Evolutionary conservation across 352 stramenopile genomes (phyloP).

Genomic region (Phytophthora podocarpi): DNA sequence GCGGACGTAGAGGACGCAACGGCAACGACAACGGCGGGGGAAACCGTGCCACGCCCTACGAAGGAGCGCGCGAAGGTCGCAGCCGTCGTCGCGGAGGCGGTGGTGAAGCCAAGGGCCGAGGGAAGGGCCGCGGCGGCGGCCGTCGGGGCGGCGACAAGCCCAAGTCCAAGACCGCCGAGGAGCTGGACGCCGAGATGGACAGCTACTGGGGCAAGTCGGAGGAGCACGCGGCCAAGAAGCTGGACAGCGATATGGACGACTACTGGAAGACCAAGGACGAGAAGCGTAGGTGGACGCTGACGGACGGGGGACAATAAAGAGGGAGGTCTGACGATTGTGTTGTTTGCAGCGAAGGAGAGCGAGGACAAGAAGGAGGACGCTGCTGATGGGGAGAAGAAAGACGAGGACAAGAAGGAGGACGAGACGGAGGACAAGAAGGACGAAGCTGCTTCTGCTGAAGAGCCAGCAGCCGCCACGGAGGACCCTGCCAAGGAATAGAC

Average conservation of each 20-base stretch:
- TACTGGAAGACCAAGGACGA: conserved; percentile 89
- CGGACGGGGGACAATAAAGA: neutral
- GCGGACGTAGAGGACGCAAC: conserved; percentile 42
- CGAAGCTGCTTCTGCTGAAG: conserved; percentile 20
- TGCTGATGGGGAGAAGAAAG: conserved; percentile 1
- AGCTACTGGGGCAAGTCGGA: conserved; percentile 87
- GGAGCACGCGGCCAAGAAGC: conserved; percentile 84
- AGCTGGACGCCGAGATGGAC: conserved; percentile 88
- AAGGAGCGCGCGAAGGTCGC: conserved; percentile 37
- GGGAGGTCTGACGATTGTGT: conserved; percentile 4
- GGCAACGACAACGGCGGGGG: conserved; percentile 16
- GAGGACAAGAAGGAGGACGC: conserved; percentile 26
- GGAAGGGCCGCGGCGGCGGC: conserved; percentile 27
- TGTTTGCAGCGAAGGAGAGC: conserved; percentile 23
- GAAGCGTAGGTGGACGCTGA: conserved; percentile 27
- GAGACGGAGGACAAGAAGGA: conserved; percentile 31
- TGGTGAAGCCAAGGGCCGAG: conserved; percentile 22
- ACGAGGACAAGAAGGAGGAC: conserved; percentile 15
- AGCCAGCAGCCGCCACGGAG: conserved; percentile 16
- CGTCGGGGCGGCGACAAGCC: conserved; percentile 47
- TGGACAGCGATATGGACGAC: conserved; percentile 87
- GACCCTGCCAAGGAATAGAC: conserved; percentile 35
- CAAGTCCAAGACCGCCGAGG: conserved; percentile 77
- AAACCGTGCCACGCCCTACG: conserved; percentile 52
- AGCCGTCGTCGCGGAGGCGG: conserved; percentile 30